A percentile compares a stretch with the other conserved stretches of the same genome.
These are phyloP conservation scores for Skeletonema grethae DNA, from an alignment of 108 stramenopile genomes.

Conservation along the genomic window DNA sequence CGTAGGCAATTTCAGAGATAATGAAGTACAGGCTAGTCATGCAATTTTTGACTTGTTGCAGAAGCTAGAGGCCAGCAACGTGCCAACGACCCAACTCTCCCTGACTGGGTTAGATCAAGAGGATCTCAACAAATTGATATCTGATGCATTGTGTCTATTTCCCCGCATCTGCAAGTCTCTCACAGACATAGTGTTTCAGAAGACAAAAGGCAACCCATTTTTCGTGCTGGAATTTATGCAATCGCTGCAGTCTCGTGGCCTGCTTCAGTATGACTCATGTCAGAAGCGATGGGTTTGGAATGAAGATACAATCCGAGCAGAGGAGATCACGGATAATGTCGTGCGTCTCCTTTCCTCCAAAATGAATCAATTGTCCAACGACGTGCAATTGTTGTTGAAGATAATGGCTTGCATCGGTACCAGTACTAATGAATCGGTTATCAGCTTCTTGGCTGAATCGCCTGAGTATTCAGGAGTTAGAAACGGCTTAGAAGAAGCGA, in stretches of 20 bases:
- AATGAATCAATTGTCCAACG: too few species aligned
- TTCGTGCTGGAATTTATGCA: slow-evolving; percentile 5
- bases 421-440: too few species aligned
- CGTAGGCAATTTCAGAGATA: slow-evolving; percentile 9
- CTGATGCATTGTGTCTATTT: slow-evolving; percentile 21
- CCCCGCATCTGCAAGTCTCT: slow-evolving; percentile 25
- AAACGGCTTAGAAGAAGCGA: slow-evolving; percentile 1
- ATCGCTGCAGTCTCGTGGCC: background rate
- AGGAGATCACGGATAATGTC: background rate
- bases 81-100: background rate
- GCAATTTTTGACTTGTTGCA: slow-evolving; percentile 20
- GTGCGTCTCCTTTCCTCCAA: too few species aligned
- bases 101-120: slow-evolving; percentile 21
- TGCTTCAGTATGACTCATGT: slow-evolving; percentile 28
- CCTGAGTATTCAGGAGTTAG: slow-evolving; percentile 10
- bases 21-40: slow-evolving; percentile 33
- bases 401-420: too few species aligned
- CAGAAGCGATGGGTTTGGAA: slow-evolving; percentile 40
- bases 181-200: slow-evolving; percentile 19
- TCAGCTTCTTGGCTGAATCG: too few species aligned
- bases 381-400: too few species aligned
- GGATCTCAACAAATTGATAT: slow-evolving; percentile 31
- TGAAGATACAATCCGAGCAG: slow-evolving; percentile 14
- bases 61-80: slow-evolving; percentile 8
- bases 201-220: slow-evolving; percentile 44